These are phyloP conservation scores for Phytophthora citricola DNA, from an alignment of 352 stramenopile species.

Conservation along the genomic window DNA sequence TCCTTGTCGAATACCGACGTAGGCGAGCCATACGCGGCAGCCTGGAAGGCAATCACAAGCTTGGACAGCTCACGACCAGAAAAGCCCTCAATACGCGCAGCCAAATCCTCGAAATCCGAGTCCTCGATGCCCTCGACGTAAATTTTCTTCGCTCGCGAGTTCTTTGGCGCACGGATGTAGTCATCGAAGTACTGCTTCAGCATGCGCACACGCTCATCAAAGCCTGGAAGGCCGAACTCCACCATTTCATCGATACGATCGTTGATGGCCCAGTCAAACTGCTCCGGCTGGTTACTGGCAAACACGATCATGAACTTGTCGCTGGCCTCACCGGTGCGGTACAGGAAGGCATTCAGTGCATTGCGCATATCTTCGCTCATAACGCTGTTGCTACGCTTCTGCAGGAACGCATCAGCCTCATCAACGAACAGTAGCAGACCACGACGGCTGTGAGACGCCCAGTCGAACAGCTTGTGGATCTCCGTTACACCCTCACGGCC, in stretches of 20 bases:
- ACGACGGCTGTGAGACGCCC: constrained; percentile 95
- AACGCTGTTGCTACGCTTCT: constrained; percentile 94
- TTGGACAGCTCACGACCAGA: constrained; percentile 99
- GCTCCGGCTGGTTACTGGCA: constrained; percentile 98
- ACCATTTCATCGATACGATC: constrained; percentile 99
- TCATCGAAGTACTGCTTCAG: constrained; percentile 98
- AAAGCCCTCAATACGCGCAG: constrained; percentile 96
- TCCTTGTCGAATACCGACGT: constrained; percentile 94
- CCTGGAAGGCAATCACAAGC: constrained; percentile 99
- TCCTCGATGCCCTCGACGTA: constrained; percentile 93
- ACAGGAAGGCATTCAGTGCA: constrained; percentile 99
- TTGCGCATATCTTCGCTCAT: constrained; percentile 99
- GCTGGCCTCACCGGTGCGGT: constrained; percentile 97
- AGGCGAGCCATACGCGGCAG: constrained; percentile 96
- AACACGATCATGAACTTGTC: constrained; percentile 99
- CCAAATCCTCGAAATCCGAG: constrained; percentile 92
- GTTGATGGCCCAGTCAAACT: constrained; percentile 99
- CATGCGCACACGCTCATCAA: constrained; percentile 96
- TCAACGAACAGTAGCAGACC: constrained; percentile 99
- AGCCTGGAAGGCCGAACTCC: constrained; percentile 94
- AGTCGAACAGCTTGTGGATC: constrained; percentile 99
- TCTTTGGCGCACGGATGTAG: constrained; percentile 94
- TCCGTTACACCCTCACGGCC: constrained; percentile 98
- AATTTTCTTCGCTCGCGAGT: constrained; percentile 88
- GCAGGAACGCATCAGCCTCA: constrained; percentile 99